A percentile compares a stretch with the other conserved stretches of the same genome.
Conservation (phyloP, 2,329 filamentous ascomycete species). For the Nectriaceae sp. region DNA sequence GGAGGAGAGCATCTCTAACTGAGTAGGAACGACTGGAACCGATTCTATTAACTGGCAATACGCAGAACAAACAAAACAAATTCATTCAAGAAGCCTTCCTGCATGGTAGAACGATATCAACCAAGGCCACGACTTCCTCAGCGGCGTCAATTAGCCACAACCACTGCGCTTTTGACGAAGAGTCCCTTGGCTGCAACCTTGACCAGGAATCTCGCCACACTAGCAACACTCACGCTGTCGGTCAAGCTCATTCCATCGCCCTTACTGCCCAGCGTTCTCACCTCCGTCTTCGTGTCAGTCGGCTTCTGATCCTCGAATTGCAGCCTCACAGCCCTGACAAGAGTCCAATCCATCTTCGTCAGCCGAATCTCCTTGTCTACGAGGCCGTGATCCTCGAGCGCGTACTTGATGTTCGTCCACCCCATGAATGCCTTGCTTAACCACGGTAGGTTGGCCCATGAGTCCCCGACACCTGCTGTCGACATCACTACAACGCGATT, state of each 20-base stretch:
- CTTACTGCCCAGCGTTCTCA: constrained; percentile 30
- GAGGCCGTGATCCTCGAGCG: constrained; percentile 38
- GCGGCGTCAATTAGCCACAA: constrained; percentile 14
- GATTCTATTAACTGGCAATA: too few relatives aligned
- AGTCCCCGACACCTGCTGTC: constrained; percentile 41
- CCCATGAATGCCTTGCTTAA: constrained; percentile 38
- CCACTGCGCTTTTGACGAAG: constrained; percentile 20
- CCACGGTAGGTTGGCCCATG: constrained; percentile 36
- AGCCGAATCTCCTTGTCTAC: constrained; percentile 38
- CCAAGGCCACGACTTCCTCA: background rate
- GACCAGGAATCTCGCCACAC: constrained; percentile 35
- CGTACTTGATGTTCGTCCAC: constrained; percentile 42
- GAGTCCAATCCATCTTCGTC: constrained; percentile 38
- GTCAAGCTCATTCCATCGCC: constrained; percentile 34
- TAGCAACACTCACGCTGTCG: constrained; percentile 31
- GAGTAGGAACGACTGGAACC: too few relatives aligned
- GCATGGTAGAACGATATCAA: background rate
- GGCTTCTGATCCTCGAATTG: constrained; percentile 31
- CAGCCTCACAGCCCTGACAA: constrained; percentile 36
- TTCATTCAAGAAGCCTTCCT: too few relatives aligned
- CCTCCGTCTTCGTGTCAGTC: constrained; percentile 7
- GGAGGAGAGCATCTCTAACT: too few relatives aligned
- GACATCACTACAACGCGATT: constrained; percentile 40
- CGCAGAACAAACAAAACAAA: too few relatives aligned
- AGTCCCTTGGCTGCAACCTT: constrained; percentile 32